Evolutionary conservation across 139 green algal species (phyloP).

Genomic region (Nannochloris sp.): DNA sequence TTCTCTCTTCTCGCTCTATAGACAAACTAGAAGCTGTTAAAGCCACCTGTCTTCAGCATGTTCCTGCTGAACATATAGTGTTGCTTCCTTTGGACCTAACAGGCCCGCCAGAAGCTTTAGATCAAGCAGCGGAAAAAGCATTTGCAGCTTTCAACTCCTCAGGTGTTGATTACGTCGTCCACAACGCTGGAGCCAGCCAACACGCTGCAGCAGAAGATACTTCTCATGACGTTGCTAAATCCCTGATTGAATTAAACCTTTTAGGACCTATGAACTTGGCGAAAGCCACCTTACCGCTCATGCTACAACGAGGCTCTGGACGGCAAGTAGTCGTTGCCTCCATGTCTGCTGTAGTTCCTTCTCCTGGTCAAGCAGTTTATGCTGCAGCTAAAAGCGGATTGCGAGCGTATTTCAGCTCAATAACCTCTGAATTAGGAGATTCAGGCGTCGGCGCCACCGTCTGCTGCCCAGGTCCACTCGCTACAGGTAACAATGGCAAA

Average conservation of each 20-base stretch:
- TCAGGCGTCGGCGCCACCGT: conserved; percentile 62
- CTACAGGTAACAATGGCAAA: conserved; percentile 7
- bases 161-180: conserved; percentile 61
- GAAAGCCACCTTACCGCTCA: conserved; percentile 51
- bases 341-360: conserved; percentile 70
- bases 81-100: conserved; percentile 72
- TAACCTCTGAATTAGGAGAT: conserved; percentile 57
- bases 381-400: conserved; percentile 61
- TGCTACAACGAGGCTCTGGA: conserved; percentile 39
- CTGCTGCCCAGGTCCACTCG: conserved; percentile 67
- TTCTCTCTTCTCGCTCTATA: conserved; percentile 56
- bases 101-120: conserved; percentile 25
- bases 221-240: conserved; percentile 38
- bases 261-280: conserved; percentile 64
- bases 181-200: conserved; percentile 64
- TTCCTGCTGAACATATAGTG: conserved; percentile 20
- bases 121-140: conserved; percentile 7
- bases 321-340: conserved; percentile 61
- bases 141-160: conserved; percentile 43
- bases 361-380: conserved; percentile 61
- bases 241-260: conserved; percentile 67
- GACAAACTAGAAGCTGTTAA: conserved; percentile 48
- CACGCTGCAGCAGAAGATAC: conserved; percentile 57
- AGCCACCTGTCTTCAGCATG: conserved; percentile 12
- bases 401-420: conserved; percentile 63